These are phyloP conservation scores for Anisodus acutangulus DNA, from an alignment of 257 asterid species.

Conservation along the genomic window DNA sequence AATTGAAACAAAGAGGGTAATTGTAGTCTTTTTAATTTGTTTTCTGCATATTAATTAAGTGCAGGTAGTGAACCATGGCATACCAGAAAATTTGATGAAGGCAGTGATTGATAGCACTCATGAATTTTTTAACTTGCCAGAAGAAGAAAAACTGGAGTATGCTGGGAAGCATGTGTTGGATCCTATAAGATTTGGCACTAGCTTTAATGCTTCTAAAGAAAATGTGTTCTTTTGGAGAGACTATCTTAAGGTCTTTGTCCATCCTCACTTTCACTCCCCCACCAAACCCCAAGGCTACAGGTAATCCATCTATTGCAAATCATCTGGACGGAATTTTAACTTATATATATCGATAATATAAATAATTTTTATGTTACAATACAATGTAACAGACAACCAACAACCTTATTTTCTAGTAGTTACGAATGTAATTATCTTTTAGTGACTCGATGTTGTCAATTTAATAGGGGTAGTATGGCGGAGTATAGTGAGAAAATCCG, in stretches of 20 bases:
- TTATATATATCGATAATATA: background rate
- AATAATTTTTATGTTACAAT: background rate
- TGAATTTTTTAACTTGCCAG: constrained; percentile 45
- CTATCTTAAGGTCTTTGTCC: constrained; percentile 47
- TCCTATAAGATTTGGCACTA: constrained; percentile 43
- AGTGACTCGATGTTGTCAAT: background rate
- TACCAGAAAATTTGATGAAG: constrained; percentile 39
- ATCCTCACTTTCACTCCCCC: constrained; percentile 58
- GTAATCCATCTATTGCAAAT: constrained; percentile 16
- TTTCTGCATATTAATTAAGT: background rate
- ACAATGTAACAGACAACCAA: background rate
- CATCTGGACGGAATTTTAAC: background rate
- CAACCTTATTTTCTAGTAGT: background rate
- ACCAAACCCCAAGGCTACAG: constrained; percentile 39
- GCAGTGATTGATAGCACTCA: constrained; percentile 24
- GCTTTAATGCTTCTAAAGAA: constrained; percentile 34
- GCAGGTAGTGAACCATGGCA: constrained; percentile 59
- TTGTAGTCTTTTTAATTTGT: background rate
- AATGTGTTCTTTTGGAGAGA: constrained; percentile 53
- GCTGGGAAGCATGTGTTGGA: constrained; percentile 41
- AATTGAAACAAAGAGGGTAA: background rate
- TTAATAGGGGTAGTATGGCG: constrained; percentile 36
- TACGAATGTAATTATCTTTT: background rate
- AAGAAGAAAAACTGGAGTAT: constrained; percentile 42
- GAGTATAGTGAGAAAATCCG: constrained; percentile 46